These are phyloP conservation scores for Kodamaea alishanica DNA, from an alignment of 1,139 yeast genomes.

Conservation along the genomic window DNA sequence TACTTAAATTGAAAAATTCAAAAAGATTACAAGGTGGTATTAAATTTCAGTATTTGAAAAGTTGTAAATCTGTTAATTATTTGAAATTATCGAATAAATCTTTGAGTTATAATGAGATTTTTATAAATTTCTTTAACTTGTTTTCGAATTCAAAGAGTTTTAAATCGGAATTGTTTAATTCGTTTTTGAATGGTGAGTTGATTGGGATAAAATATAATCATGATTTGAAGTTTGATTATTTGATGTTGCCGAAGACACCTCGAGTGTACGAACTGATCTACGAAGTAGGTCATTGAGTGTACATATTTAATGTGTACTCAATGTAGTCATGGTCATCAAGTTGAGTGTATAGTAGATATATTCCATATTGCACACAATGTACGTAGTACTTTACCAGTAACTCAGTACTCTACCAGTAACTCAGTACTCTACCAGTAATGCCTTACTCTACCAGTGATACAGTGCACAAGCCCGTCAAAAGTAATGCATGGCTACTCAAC, in stretches of 20 bases:
- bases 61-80: constrained; percentile 20
- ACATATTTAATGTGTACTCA: too few relatives aligned
- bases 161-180: constrained; percentile 22
- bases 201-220: constrained; percentile 30
- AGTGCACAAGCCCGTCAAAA: too few relatives aligned
- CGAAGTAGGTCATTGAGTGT: too few relatives aligned
- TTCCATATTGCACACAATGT: too few relatives aligned
- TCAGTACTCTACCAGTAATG: too few relatives aligned
- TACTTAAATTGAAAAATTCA: constrained; percentile 77
- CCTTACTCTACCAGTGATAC: too few relatives aligned
- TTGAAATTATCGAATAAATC: constrained; percentile 37
- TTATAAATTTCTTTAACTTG: constrained; percentile 31
- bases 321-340: too few relatives aligned
- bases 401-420: too few relatives aligned
- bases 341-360: too few relatives aligned
- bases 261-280: too few relatives aligned
- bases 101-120: constrained; percentile 37
- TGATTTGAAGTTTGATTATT: constrained; percentile 34
- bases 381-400: too few relatives aligned
- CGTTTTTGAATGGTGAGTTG: constrained; percentile 32
- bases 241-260: constrained; percentile 34
- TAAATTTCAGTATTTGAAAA: constrained; percentile 32
- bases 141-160: constrained; percentile 33
- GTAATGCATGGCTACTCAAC: too few relatives aligned
- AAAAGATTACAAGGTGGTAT: constrained; percentile 91